phyloP scores from a whole-genome alignment of 2,329 filamentous ascomycete species.

The Trichoderma sp. region DNA sequence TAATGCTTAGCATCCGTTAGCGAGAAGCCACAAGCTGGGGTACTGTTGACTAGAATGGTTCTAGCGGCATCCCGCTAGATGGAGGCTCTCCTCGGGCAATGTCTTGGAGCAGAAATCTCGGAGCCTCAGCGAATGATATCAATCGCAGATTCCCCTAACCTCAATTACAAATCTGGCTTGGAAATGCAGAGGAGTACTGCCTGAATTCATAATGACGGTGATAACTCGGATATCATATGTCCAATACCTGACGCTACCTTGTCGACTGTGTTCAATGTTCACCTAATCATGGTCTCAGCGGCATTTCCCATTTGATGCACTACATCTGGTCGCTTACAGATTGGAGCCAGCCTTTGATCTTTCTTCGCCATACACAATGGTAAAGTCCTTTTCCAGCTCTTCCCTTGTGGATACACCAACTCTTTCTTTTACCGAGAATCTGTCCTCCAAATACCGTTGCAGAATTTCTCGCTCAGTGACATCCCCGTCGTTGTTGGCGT shows the following conservation, averaged over 20 bases:
- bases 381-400: constrained; percentile 31
- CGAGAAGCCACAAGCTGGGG: neutral
- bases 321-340: constrained; percentile 21
- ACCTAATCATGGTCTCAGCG: neutral
- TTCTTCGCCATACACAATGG: constrained; percentile 35
- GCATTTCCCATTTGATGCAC: neutral
- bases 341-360: neutral
- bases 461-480: constrained; percentile 40
- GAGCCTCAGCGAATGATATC: neutral
- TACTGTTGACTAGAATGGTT: neutral
- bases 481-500: constrained; percentile 39
- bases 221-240: neutral
- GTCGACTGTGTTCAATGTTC: neutral
- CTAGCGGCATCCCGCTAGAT: neutral
- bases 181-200: neutral
- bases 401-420: constrained; percentile 21
- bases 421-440: constrained; percentile 22
- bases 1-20: neutral
- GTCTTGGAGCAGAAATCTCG: neutral
- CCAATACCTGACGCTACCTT: neutral
- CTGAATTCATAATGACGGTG: neutral
- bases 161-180: neutral
- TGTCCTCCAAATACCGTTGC: constrained; percentile 38
- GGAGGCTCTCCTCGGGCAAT: neutral
- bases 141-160: neutral